A percentile compares a stretch with the other conserved stretches of the same genome.
Conservation (phyloP, 2,329 filamentous ascomycete species). For the Cordyceps pruinosa region DNA sequence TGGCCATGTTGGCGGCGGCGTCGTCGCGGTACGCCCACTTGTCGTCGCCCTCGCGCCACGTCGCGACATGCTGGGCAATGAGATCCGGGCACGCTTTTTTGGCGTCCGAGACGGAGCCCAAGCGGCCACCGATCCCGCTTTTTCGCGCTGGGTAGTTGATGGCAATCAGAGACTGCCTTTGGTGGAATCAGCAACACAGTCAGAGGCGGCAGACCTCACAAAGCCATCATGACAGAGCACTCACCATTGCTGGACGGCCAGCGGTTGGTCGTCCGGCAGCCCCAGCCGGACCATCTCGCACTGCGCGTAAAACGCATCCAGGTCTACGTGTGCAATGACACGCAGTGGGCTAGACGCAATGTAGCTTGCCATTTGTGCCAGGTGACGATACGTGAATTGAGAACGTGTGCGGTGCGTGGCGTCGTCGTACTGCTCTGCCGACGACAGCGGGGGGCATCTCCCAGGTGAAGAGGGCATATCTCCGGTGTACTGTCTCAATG, state of each 20-base stretch:
- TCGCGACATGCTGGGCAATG: constrained; percentile 86
- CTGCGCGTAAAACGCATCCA: constrained; percentile 97
- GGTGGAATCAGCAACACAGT: not conserved
- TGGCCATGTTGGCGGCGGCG: constrained; percentile 69
- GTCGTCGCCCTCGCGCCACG: constrained; percentile 86
- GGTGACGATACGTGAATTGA: constrained; percentile 76
- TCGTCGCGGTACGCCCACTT: constrained; percentile 88
- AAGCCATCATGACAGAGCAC: constrained; percentile 13
- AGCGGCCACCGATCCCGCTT: constrained; percentile 65
- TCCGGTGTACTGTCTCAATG: not conserved
- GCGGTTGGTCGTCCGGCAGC: constrained; percentile 64
- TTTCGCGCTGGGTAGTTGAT: constrained; percentile 89
- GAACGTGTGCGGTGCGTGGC: constrained; percentile 41
- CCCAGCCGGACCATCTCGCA: constrained; percentile 87
- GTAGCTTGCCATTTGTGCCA: constrained; percentile 67
- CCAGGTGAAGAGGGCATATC: constrained; percentile 5
- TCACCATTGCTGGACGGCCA: constrained; percentile 90
- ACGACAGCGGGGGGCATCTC: constrained; percentile 16
- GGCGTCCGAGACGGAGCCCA: constrained; percentile 74
- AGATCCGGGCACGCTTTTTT: constrained; percentile 79
- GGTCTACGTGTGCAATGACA: constrained; percentile 84
- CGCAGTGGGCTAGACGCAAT: constrained; percentile 70
- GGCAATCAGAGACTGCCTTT: constrained; percentile 57
- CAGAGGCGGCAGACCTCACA: not conserved
- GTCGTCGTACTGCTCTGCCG: constrained; percentile 19